phyloP scores from a whole-genome alignment of 2,329 filamentous ascomycete species.

The Aspergillus costaricaensis region DNA sequence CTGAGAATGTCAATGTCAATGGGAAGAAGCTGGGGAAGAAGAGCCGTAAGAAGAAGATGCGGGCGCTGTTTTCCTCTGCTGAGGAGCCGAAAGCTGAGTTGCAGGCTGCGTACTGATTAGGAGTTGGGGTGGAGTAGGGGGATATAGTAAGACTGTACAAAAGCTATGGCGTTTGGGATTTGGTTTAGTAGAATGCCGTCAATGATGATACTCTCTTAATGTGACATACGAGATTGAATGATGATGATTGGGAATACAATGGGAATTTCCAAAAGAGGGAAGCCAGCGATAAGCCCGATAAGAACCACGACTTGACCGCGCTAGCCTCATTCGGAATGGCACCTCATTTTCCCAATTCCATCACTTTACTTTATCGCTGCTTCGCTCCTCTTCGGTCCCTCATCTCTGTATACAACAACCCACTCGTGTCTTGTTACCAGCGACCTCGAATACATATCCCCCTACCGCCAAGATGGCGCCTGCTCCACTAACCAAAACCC shows the following conservation, averaged over 20 bases:
- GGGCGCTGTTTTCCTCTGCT: constrained; percentile 5
- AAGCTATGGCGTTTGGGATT: not conserved
- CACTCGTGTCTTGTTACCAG: not conserved
- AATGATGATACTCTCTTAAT: not conserved
- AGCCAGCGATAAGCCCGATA: not conserved
- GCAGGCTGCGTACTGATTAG: not conserved
- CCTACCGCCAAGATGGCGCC: not conserved
- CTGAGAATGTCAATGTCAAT: not conserved
- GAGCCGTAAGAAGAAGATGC: constrained; percentile 6
- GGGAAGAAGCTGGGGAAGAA: constrained; percentile 8
- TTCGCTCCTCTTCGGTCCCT: not conserved
- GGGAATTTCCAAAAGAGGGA: not conserved
- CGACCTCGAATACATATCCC: not conserved
- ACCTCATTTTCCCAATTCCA: not conserved
- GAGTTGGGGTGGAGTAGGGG: not conserved
- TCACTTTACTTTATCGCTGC: not conserved
- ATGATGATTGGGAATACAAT: not conserved
- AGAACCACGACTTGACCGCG: not conserved
- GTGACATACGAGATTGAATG: not conserved
- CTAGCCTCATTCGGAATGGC: not conserved
- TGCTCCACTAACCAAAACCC: constrained; percentile 6
- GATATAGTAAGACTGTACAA: not conserved
- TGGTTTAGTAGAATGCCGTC: not conserved
- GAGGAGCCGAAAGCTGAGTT: constrained; percentile 2
- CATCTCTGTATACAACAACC: not conserved